Evolutionary conservation across 1,284 basidiomycete species (phyloP).

Genomic region (Peniophora sp.): DNA sequence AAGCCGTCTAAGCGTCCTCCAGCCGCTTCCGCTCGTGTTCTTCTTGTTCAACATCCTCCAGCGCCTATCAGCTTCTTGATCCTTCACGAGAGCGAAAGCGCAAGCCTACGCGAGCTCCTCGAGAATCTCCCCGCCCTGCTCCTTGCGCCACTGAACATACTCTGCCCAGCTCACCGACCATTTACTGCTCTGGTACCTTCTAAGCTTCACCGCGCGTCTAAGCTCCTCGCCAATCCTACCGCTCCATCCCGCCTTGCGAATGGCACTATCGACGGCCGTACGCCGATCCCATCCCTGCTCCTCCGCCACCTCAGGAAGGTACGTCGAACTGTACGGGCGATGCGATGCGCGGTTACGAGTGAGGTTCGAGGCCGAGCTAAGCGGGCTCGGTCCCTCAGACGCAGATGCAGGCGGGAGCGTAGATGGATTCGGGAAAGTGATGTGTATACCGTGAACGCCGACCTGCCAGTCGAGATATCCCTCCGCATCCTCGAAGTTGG

Average conservation of each 20-base stretch:
- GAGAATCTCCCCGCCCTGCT: constrained; percentile 29
- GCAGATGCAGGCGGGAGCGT: constrained; percentile 42
- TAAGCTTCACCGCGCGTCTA: constrained; percentile 68
- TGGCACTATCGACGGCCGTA: constrained; percentile 85
- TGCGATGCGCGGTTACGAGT: constrained; percentile 47
- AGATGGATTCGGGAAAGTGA: constrained; percentile 78
- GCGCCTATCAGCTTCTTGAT: no score
- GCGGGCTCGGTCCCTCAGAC: constrained; percentile 56
- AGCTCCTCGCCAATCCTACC: constrained; percentile 81
- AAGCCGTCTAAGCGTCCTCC: no score
- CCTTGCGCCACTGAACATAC: constrained; percentile 65
- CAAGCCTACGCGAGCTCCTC: constrained; percentile 1
- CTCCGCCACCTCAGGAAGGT: constrained; percentile 88
- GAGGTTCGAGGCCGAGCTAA: constrained; percentile 55
- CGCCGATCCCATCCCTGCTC: constrained; percentile 92
- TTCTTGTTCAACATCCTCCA: no score
- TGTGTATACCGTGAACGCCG: constrained; percentile 88
- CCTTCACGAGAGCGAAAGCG: no score
- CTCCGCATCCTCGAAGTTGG: constrained; percentile 81
- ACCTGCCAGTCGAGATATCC: constrained; percentile 91
- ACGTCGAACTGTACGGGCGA: constrained; percentile 78
- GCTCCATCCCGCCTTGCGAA: constrained; percentile 87
- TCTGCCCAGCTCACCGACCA: constrained; percentile 70
- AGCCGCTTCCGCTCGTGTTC: no score
- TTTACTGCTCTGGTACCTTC: constrained; percentile 82